Evolutionary conservation across 306 rosid genomes (phyloP), one percentile per base, ranked within the genome.

Genomic region (Quercus aquifolioides): DNA sequence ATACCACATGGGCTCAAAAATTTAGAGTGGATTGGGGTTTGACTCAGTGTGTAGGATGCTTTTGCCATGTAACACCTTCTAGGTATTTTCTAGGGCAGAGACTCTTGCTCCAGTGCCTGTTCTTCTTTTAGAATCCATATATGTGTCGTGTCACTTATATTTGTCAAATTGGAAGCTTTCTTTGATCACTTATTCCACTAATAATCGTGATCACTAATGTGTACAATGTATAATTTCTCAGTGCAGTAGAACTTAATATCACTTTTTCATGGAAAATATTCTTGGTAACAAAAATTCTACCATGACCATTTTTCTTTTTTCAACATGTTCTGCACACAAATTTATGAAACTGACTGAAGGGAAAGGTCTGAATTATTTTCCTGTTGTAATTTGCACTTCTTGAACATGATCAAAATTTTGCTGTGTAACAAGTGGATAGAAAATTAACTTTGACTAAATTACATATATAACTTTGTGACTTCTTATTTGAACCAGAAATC

Each of bases 401-500:
- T 81, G 14, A 51, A 73, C 33, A 23, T 20, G 26, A n/a, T 30
- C 59, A 6, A 35, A 35, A 68, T 41, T 65, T 31, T 74, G n/a
- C 23, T 31, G 11, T 41, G 69, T 60, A 69, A 57, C 30, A 56
- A 33, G 31, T 56, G 26, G 71, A 46, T 62, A 18, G 73, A 35
- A 59, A 69, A 52, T 52, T 18, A 52, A 31, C 21, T 25, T 57
- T 57, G 86, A 71, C 23, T 23, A 23, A 23, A 23, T 23, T 23
- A 23, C 23, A 23, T 23, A 23, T 23, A 23, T 23, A 23, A 23
- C 23, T 23, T 1, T 23, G 23, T 23, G 23, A 23, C 23, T 23
- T 23, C 23, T 23, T 23, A 23, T 23, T 23, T 23, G 23, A 23
- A 23, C 55, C 86, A 89, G 96, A 89, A 83, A 83, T 85, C 92